Percentiles rank a stretch among this genome's conserved stretches.
phyloP scores from a whole-genome alignment of 2,329 filamentous ascomycete species.

The Talaromyces sp. region DNA sequence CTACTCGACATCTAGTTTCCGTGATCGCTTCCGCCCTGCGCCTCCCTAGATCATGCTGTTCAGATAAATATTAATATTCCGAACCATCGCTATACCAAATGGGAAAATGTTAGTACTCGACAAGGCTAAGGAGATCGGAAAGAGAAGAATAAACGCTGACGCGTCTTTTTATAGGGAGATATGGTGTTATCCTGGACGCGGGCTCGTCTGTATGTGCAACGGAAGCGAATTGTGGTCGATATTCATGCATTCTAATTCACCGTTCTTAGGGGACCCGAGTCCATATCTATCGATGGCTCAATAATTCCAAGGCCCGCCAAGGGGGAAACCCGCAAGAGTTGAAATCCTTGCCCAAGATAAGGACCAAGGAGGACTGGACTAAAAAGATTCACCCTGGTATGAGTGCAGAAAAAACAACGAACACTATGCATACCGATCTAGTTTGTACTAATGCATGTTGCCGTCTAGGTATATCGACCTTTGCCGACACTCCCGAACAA shows the following conservation, averaged over 20 bases:
- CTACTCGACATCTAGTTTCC: not conserved
- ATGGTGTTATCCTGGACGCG: slow-evolving; percentile 94
- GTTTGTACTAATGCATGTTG: slow-evolving; percentile 6
- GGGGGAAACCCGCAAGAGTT: slow-evolving; percentile 58
- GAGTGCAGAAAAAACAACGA: slow-evolving; percentile 44
- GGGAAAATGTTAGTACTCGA: slow-evolving; percentile 37
- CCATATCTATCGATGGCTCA: slow-evolving; percentile 91
- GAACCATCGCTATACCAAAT: slow-evolving; percentile 26
- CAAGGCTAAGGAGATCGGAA: not conserved
- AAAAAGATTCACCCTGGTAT: slow-evolving; percentile 88
- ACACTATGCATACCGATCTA: not conserved
- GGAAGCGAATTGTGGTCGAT: slow-evolving; percentile 9
- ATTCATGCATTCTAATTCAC: not conserved
- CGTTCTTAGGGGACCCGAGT: slow-evolving; percentile 68
- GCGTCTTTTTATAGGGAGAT: slow-evolving; percentile 50
- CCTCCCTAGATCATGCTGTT: slow-evolving; percentile 26
- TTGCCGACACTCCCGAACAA: slow-evolving; percentile 68
- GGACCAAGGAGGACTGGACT: slow-evolving; percentile 80
- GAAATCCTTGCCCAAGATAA: slow-evolving; percentile 69
- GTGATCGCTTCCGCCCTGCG: not conserved
- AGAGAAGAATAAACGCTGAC: not conserved
- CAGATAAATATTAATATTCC: slow-evolving; percentile 15
- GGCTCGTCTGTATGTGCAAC: slow-evolving; percentile 68
- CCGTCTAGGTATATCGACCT: slow-evolving; percentile 69
- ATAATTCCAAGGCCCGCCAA: slow-evolving; percentile 63